Base-by-base conservation (phyloP, 78 protist species). In the Pelomyxa schiedti region DNA sequence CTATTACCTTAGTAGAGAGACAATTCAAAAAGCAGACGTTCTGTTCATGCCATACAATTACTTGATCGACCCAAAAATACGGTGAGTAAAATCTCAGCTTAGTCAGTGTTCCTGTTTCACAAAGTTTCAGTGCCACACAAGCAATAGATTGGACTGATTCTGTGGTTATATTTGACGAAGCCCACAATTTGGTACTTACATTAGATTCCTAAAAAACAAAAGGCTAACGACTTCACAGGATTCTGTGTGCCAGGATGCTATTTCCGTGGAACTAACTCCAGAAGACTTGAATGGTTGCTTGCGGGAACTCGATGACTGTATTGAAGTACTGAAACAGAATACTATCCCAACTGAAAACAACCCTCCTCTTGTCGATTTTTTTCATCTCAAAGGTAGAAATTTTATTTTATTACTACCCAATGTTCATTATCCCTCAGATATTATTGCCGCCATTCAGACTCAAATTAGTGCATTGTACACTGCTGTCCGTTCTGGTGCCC, bases 11-110 rank as follows among this genome's bases (percentile, higher is more conserved):
- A 6, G 87, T 26, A 78, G 82, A 7, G 86, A 72, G 0, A 32
- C 70, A 80, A n/a, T 42, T 9, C 53, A 0, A 1, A 5, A 3
- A 0, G 88, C 96, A 3, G 90, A 94, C 22, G 24, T 97, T 2
- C 52, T 95, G 38, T 90, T 97, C 37, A 24, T 90, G 78, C 99
- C 99, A 32, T 97, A 97, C 93, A 96, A 96, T 82, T 97, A 96
- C 69, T 38, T 95, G 52, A 24, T 95, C 22, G 97, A 95, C 47
- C 80, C 87, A 0, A 1, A 0, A 0, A 64, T 86, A 26, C 84
- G 97, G 24, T n/a, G n/a, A n/a, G n/a, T n/a, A n/a, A n/a, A n/a
- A n/a, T n/a, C n/a, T n/a, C n/a, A n/a, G 40, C 69, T 70, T 42
- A 42, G 74, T 70, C 16, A 35, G 70, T 67, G 30, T 67, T 16